A percentile compares a stretch with the other conserved stretches of the same genome.
Conservation (phyloP, 176 grass and related monocot genomes). For the Raddia distichophylla region DNA sequence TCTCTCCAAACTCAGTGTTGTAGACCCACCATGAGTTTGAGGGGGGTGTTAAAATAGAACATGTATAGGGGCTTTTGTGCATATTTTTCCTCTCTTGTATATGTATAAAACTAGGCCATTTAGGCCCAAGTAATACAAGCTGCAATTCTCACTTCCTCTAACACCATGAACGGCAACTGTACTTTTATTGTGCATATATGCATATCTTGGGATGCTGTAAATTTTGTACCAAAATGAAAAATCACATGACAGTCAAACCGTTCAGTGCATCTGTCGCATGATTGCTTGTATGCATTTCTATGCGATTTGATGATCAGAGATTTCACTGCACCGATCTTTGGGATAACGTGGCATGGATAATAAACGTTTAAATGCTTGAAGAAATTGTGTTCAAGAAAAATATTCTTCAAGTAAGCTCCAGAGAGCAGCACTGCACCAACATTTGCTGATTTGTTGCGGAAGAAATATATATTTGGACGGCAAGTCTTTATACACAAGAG, state of each 20-base stretch:
- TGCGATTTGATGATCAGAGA: neutral
- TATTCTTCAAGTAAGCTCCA: neutral
- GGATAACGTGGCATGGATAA: neutral
- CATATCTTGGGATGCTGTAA: neutral
- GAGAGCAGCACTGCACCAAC: neutral
- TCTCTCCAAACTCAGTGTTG: no score
- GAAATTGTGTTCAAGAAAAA: neutral
- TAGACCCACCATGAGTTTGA: no score
- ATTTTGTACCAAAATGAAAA: neutral
- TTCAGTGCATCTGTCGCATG: neutral
- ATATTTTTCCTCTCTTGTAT: no score
- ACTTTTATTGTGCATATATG: slow-evolving; percentile 7
- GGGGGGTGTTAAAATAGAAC: no score
- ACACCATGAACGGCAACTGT: neutral
- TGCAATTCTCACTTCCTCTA: no score
- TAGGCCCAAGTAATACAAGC: no score
- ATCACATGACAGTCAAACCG: neutral
- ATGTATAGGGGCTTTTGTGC: no score
- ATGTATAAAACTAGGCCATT: no score
- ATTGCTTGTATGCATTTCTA: neutral
- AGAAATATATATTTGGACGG: neutral
- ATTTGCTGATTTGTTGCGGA: neutral
- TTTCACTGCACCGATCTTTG: neutral
- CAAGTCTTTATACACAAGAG: neutral
- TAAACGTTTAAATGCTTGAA: neutral